Base-by-base conservation (phyloP, 495 filamentous ascomycete genomes). In the Cenococcum geophilum region DNA sequence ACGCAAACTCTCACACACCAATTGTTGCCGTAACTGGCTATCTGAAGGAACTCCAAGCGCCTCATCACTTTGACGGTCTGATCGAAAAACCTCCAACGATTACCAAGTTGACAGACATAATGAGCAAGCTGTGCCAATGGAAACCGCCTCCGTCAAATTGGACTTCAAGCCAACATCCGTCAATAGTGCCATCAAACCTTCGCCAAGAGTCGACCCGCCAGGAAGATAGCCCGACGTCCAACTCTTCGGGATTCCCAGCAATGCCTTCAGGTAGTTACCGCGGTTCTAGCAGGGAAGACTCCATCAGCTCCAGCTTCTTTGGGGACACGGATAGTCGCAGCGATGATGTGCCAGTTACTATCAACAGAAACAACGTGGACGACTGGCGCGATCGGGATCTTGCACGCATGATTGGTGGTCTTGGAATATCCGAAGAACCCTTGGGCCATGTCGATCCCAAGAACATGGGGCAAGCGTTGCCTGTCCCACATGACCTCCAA, bases 11-110 rank as follows among this genome's bases (percentile, higher is more conserved):
- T n/a, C 83, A 89, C 67, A 98, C 93, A 0, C 93, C 93, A 1
- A 93, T 98, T 65, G 89, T 98, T 49, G 90, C 91, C 50, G 89
- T 97, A n/a, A 98, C 93, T 14, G 91, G 93, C 43, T 98, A 98
- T 73, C 77, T 98, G 14, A 97, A 97, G 66, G 93, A 98, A 68
- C 80, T 98, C 20, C 91, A 89, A 37, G 89, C 91, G 59, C 89
- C 89, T 10, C 91, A 97, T 76, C 87, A 97, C 73, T 97, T 98
- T 67, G 90, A 96, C 68, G 86, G 86, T 10, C 80, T 97, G 52
- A 89, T 98, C 51, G 90, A 97, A 73, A 98, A 98, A 73, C 93
- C 93, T 10, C 91, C 95, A 18, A 97, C 92, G 8, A 79, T 87
- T 59, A 86, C 86, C 5, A 97, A 96, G 73, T 74, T 97, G 34